Conservation (phyloP, 2,329 filamentous ascomycete species). For the Hypoxylon sp. region DNA sequence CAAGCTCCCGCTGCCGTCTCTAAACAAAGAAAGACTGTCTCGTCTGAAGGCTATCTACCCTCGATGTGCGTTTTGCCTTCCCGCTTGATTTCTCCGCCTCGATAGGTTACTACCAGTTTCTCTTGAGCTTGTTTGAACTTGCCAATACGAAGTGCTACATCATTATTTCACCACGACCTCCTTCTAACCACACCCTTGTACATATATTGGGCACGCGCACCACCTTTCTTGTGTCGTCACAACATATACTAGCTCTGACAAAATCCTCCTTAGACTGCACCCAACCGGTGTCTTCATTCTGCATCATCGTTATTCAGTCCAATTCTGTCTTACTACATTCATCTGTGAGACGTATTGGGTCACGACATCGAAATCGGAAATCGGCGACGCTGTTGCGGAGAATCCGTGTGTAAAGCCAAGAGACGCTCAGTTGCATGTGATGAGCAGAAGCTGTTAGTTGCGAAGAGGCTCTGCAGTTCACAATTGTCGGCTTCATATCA, state of each 20-base stretch:
- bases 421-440: constrained; percentile 38
- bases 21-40: constrained; percentile 54
- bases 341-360: constrained; percentile 35
- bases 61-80: constrained; percentile 49
- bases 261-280: constrained; percentile 36
- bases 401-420: constrained; percentile 24
- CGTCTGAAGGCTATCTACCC: constrained; percentile 49
- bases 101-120: constrained; percentile 37
- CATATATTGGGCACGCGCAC: constrained; percentile 50
- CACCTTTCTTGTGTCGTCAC: constrained; percentile 37
- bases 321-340: constrained; percentile 33
- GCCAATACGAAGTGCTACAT: constrained; percentile 47
- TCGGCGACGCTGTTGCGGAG: constrained; percentile 35
- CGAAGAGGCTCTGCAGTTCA: constrained; percentile 33
- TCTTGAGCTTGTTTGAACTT: constrained; percentile 39
- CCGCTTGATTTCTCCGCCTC: constrained; percentile 44
- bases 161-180: constrained; percentile 36
- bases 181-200: constrained; percentile 50
- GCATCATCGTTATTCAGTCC: constrained; percentile 31
- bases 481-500: constrained; percentile 12
- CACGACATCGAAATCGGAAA: constrained; percentile 40
- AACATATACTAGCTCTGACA: constrained; percentile 45
- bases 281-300: constrained; percentile 32
- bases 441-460: constrained; percentile 24
- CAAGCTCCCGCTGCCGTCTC: constrained; percentile 49